These are phyloP conservation scores for Micromonas pusilla DNA, from an alignment of 139 green algal species.

Conservation along the genomic window DNA sequence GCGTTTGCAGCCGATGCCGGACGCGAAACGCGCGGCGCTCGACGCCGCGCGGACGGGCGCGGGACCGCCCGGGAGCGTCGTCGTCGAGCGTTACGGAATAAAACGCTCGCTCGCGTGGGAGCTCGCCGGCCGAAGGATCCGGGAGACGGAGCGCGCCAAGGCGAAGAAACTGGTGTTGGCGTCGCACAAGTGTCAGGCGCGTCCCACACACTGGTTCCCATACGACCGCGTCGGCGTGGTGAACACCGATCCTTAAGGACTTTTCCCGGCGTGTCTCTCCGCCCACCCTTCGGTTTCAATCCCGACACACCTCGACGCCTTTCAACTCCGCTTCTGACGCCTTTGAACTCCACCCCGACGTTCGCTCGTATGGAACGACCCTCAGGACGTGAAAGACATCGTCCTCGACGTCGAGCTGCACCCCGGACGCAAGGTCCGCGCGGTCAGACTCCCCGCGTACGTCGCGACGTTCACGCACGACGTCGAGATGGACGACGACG, in stretches of 20 bases:
- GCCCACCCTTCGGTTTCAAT: too few relatives aligned
- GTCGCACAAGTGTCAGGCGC: neutral
- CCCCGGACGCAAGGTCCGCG: neutral
- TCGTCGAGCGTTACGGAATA: neutral
- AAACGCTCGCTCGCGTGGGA: conserved; percentile 5
- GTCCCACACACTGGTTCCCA: too few relatives aligned
- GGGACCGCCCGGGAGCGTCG: neutral
- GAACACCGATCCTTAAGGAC: too few relatives aligned
- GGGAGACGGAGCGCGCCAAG: neutral
- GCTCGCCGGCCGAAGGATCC: neutral
- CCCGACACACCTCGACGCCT: too few relatives aligned
- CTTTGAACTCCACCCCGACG: too few relatives aligned
- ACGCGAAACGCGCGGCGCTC: neutral
- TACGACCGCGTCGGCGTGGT: too few relatives aligned
- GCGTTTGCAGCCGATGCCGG: neutral
- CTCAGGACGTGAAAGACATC: conserved; percentile 5
- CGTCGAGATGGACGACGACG: neutral
- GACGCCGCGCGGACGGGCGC: too few relatives aligned
- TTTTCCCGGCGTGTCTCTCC: too few relatives aligned
- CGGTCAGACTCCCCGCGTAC: neutral
- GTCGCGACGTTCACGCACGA: neutral
- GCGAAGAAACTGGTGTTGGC: neutral
- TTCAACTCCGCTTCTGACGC: too few relatives aligned
- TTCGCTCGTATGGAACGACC: too few relatives aligned
- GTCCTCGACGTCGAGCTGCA: neutral